Evolutionary conservation across 2,329 filamentous ascomycete genomes (phyloP).

Genomic region (Cercospora sp.): DNA sequence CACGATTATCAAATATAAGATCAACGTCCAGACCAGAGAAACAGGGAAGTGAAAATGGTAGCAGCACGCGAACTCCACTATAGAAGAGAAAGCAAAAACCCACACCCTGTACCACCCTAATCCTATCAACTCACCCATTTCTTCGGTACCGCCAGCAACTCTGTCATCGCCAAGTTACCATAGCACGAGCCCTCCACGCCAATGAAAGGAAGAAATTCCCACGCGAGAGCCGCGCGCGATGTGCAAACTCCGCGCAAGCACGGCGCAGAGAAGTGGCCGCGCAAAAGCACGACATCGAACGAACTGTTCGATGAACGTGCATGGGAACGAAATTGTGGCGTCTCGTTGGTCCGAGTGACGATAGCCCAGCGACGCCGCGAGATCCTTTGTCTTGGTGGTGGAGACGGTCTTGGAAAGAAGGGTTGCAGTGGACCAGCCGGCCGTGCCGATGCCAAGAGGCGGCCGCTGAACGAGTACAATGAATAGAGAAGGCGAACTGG

Average conservation of each 20-base stretch:
- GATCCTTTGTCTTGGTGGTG: conserved; percentile 14
- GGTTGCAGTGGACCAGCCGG: background rate
- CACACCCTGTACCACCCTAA: background rate
- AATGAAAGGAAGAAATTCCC: background rate
- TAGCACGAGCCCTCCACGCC: background rate
- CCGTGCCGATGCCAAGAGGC: background rate
- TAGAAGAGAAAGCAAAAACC: background rate
- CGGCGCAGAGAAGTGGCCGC: background rate
- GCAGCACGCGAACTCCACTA: background rate
- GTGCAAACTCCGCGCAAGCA: conserved; percentile 7
- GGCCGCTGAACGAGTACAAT: background rate
- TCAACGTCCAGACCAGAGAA: background rate
- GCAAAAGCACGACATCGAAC: conserved; percentile 8
- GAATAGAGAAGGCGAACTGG: too few relatives aligned
- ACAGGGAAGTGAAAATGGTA: background rate
- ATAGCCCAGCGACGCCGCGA: conserved; percentile 8
- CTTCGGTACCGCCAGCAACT: conserved; percentile 10
- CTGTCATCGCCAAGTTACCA: conserved; percentile 11
- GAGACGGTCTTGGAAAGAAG: conserved; percentile 10
- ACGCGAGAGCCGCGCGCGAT: background rate
- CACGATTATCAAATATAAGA: background rate
- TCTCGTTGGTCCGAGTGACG: conserved; percentile 13
- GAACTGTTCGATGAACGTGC: background rate
- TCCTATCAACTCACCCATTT: background rate
- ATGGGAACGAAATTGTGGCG: background rate